Conservation (phyloP, 73 alveolate genomes). For the Paramecium tetraurelia region DNA sequence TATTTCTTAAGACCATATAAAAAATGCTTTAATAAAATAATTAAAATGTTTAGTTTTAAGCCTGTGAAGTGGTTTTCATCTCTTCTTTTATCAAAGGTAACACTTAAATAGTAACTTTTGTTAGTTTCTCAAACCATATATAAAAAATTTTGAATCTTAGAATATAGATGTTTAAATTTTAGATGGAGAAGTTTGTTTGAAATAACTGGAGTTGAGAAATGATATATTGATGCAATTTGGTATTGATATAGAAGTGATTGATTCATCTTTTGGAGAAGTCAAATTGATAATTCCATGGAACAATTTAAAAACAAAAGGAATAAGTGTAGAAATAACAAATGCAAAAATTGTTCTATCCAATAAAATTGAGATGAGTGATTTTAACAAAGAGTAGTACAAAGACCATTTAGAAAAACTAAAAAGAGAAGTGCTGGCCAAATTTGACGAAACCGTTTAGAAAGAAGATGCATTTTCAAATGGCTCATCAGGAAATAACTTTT, state of each 20-base stretch:
- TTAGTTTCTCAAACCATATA: conserved; percentile 37
- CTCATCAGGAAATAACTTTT: neutral
- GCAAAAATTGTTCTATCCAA: conserved; percentile 38
- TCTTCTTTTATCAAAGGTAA: conserved; percentile 16
- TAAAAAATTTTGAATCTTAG: conserved; percentile 10
- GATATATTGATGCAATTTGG: conserved; percentile 20
- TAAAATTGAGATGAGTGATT: conserved; percentile 4
- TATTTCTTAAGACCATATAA: neutral
- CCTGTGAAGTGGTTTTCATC: conserved; percentile 48
- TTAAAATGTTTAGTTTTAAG: conserved; percentile 17
- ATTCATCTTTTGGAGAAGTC: conserved; percentile 18
- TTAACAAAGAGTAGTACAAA: conserved; percentile 19
- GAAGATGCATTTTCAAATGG: conserved; percentile 33
- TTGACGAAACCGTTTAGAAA: conserved; percentile 28
- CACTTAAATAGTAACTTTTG: neutral
- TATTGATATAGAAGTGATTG: conserved; percentile 26
- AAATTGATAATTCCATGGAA: conserved; percentile 36
- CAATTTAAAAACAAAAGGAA: neutral
- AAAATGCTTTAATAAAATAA: neutral
- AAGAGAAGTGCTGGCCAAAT: conserved; percentile 12
- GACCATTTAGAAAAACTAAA: neutral
- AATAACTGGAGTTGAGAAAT: conserved; percentile 22
- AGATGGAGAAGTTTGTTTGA: conserved; percentile 44
- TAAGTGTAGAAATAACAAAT: neutral
- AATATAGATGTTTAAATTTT: neutral